Conservation (phyloP, 1,284 basidiomycete genomes). For the Cryptococcus floricola region DNA sequence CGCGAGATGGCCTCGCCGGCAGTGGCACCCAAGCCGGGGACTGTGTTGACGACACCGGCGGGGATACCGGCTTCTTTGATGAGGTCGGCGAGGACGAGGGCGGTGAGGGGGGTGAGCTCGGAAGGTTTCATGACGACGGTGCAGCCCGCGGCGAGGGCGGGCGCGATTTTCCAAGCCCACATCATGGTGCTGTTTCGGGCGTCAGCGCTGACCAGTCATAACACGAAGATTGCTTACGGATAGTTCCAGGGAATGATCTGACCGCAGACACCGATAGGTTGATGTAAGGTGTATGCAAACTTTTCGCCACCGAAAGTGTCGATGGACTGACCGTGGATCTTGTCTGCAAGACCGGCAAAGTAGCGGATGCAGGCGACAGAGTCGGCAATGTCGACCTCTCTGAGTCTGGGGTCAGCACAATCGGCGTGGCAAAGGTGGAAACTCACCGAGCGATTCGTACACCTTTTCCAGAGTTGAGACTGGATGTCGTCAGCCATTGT, state of each 20-base stretch:
- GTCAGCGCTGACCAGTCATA: not conserved
- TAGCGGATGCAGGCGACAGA: constrained; percentile 67
- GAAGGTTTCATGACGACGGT: constrained; percentile 80
- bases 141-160: constrained; percentile 81
- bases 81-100: constrained; percentile 49
- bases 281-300: constrained; percentile 77
- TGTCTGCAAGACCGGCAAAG: constrained; percentile 63
- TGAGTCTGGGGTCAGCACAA: not conserved
- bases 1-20: constrained; percentile 62
- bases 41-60: constrained; percentile 65
- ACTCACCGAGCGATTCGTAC: constrained; percentile 64
- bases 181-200: constrained; percentile 55
- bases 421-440: not conserved
- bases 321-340: constrained; percentile 75
- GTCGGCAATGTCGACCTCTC: constrained; percentile 55
- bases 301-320: constrained; percentile 53
- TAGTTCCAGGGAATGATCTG: constrained; percentile 74
- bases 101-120: constrained; percentile 81
- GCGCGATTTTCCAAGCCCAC: constrained; percentile 77
- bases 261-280: constrained; percentile 83
- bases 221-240: constrained; percentile 36
- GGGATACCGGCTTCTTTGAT: constrained; percentile 62
- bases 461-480: constrained; percentile 79
- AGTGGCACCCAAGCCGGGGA: constrained; percentile 48
- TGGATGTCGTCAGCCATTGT: not conserved